Evolutionary conservation across 257 asterid species (phyloP).

Genomic region (Fraxinus pennsylvanica): DNA sequence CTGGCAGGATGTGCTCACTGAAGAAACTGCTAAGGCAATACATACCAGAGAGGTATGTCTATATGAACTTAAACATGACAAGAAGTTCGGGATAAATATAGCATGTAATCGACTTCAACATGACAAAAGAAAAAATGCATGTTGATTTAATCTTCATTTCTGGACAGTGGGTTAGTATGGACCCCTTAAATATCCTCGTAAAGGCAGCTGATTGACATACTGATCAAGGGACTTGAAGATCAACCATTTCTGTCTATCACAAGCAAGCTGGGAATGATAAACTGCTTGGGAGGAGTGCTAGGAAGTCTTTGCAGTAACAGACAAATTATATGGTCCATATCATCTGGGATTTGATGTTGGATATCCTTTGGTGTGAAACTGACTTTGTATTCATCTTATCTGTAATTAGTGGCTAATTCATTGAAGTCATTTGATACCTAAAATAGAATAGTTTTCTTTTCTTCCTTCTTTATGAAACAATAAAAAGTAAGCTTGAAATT

Average conservation of each 20-base stretch:
- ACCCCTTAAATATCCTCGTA: background rate
- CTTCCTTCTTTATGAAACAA: background rate
- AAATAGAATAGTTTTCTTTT: background rate
- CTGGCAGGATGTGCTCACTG: background rate
- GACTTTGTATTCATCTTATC: background rate
- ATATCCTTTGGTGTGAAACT: background rate
- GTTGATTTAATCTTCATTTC: background rate
- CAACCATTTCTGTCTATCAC: background rate
- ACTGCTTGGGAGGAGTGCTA: background rate
- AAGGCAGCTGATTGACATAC: background rate
- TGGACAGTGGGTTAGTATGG: background rate
- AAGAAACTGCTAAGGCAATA: background rate
- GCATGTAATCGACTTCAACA: too few species aligned
- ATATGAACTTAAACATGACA: too few species aligned
- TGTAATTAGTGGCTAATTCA: background rate
- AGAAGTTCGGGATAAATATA: too few species aligned
- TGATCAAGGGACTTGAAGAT: background rate
- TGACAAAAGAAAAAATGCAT: too few species aligned
- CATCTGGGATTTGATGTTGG: background rate
- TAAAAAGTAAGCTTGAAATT: background rate
- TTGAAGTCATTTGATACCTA: background rate
- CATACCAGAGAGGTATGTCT: background rate
- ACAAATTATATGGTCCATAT: background rate
- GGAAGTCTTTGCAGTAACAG: background rate
- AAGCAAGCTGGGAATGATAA: background rate